A percentile compares a stretch with the other conserved stretches of the same genome.
These are phyloP conservation scores for Alternaria conjuncta DNA, from an alignment of 2,329 filamentous ascomycete species.

Conservation along the genomic window DNA sequence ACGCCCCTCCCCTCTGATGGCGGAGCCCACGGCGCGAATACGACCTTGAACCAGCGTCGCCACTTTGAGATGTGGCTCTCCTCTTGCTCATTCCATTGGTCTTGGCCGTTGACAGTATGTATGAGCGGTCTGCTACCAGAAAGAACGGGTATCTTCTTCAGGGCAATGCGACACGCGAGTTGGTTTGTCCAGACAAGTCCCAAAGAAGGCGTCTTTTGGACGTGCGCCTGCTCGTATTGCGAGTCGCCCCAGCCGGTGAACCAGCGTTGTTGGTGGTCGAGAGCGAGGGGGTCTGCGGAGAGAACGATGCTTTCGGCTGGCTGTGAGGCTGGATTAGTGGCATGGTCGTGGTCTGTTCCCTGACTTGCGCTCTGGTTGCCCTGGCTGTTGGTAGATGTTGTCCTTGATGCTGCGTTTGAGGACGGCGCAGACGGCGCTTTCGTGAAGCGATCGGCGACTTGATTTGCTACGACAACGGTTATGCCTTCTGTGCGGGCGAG, in stretches of 20 bases:
- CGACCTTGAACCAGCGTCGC: slow-evolving; percentile 83
- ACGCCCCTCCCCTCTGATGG: slow-evolving; percentile 61
- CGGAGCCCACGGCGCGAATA: slow-evolving; percentile 80
- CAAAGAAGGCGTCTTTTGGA: slow-evolving; percentile 80
- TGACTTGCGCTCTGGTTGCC: not conserved
- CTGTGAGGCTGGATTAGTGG: slow-evolving; percentile 23
- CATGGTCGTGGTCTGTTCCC: slow-evolving; percentile 18
- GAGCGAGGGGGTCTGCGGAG: slow-evolving; percentile 65
- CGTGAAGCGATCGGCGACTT: slow-evolving; percentile 87
- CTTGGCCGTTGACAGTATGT: slow-evolving; percentile 44
- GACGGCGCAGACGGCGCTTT: slow-evolving; percentile 24
- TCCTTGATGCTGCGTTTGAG: slow-evolving; percentile 37
- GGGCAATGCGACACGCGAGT: slow-evolving; percentile 79
- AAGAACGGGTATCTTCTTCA: slow-evolving; percentile 73
- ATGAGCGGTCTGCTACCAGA: slow-evolving; percentile 20
- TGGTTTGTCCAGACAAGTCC: slow-evolving; percentile 93
- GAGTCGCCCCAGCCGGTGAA: slow-evolving; percentile 92
- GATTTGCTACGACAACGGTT: slow-evolving; percentile 91
- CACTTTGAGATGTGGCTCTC: slow-evolving; percentile 62
- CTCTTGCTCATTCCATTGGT: slow-evolving; percentile 50
- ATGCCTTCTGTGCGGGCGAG: slow-evolving; percentile 77
- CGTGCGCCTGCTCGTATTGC: slow-evolving; percentile 38
- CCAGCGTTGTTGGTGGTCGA: slow-evolving; percentile 92
- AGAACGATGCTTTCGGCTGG: slow-evolving; percentile 36
- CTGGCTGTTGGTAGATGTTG: slow-evolving; percentile 7